These are phyloP conservation scores for Tulasnella sp. DNA, from an alignment of 768 basidiomycete species.

Conservation along the genomic window DNA sequence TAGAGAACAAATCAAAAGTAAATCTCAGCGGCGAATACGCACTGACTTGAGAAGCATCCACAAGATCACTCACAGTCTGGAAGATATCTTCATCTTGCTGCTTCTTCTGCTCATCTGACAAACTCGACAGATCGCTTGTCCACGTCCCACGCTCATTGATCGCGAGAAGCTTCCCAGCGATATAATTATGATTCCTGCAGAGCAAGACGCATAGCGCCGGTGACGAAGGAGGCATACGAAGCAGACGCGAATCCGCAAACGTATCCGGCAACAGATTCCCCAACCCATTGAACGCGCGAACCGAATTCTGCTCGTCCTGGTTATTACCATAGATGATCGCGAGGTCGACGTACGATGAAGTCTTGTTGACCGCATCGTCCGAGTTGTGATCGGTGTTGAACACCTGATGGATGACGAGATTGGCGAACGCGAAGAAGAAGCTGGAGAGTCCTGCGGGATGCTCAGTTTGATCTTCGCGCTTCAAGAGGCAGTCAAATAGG, in stretches of 20 bases:
- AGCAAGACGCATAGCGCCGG: slow-evolving; percentile 59
- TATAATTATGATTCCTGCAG: slow-evolving; percentile 63
- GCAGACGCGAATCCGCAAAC: slow-evolving; percentile 53
- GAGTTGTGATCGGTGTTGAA: slow-evolving; percentile 48
- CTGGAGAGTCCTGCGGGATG: slow-evolving; percentile 23
- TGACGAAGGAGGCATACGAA: slow-evolving; percentile 60
- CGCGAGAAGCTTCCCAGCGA: slow-evolving; percentile 51
- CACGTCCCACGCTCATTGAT: slow-evolving; percentile 57
- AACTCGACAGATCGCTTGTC: slow-evolving; percentile 20
- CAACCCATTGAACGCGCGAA: slow-evolving; percentile 47
- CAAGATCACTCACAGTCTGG: slow-evolving; percentile 32
- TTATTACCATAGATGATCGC: slow-evolving; percentile 61
- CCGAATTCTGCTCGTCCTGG: slow-evolving; percentile 36
- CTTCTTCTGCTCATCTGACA: slow-evolving; percentile 22
- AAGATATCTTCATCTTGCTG: slow-evolving; percentile 68
- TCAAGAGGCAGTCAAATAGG: slow-evolving; percentile 32
- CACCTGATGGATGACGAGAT: slow-evolving; percentile 37
- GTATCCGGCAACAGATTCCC: slow-evolving; percentile 60
- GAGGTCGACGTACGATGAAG: slow-evolving; percentile 67
- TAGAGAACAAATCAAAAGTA: slow-evolving; percentile 17
- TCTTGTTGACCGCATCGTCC: slow-evolving; percentile 45
- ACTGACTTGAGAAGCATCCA: slow-evolving; percentile 47
- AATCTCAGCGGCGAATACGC: slow-evolving; percentile 36
- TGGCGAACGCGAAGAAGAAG: slow-evolving; percentile 20
- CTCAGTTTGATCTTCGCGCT: slow-evolving; percentile 22